Evolutionary conservation across 148 eudicot species (phyloP), one percentile per base, ranked within the genome.

Genomic region (Silene uniflora): DNA sequence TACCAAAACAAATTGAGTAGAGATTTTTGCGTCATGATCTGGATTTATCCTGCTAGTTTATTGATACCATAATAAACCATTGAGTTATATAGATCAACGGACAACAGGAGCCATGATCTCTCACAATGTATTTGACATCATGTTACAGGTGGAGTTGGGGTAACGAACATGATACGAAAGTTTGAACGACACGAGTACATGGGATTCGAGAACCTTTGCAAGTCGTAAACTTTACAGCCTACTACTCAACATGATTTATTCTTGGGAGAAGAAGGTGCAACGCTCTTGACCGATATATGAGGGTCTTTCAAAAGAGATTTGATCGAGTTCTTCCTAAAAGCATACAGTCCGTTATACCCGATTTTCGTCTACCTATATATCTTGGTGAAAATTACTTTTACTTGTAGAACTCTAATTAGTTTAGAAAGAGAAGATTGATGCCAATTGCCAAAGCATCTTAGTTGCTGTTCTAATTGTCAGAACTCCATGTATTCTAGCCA

Each of bases 191-290:
- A 89, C 49, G 96, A 89, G 67, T 91, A 89, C 79, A 93, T 93
- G 93, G 98, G 98, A 23, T 91, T 93, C 67, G 93, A 93, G 78
- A 85, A 88, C 84, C 90, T 93, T 73, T 93, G 96, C 96, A 88
- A 79, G 76, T 93, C 44, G 10, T 81, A 77, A 63, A 24, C 32
- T 75, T 64, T 29, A 25, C 13, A 67, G 63, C 47, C 9, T 69
- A 54, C 21, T 62, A 60, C 21, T 42, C 25, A 35, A 66, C 44
- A 35, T 73, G 16, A 18, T 16, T 63, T 60, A 10, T 74, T 52
- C 25, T 46, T 60, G 12, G 39, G 49, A 18, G 10, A 32, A 61
- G 32, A 64, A 65, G 27, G 1, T 42, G 25, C 10, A 0, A 2
- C 32, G 72, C 54, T 58, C 13, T 23, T 23, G 32, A 60, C 21